phyloP scores from a whole-genome alignment of 1,139 yeast species.

The Magnusiomyces suaveolens region DNA sequence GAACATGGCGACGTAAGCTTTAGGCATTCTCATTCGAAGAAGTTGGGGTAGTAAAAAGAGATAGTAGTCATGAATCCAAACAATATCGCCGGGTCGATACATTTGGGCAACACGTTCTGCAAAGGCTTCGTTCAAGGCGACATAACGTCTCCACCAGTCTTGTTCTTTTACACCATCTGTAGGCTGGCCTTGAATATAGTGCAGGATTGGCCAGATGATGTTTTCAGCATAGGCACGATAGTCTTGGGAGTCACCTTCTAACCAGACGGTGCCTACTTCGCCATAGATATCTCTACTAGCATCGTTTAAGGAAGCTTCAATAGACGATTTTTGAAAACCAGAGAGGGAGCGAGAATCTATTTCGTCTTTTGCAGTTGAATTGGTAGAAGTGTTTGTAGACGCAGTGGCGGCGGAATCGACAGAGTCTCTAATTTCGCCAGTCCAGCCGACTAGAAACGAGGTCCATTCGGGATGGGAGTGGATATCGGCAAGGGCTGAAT shows the following conservation, averaged over 20 bases:
- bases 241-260: slow-evolving; percentile 54
- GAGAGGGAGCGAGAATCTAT: neutral
- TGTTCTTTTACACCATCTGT: slow-evolving; percentile 64
- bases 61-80: slow-evolving; percentile 94
- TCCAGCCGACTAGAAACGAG: slow-evolving; percentile 86
- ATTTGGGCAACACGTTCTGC: slow-evolving; percentile 64
- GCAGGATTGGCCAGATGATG: slow-evolving; percentile 89
- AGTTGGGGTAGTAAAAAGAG: slow-evolving; percentile 75
- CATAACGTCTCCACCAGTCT: slow-evolving; percentile 86
- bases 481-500: slow-evolving; percentile 61
- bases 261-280: slow-evolving; percentile 67
- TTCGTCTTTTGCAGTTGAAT: neutral
- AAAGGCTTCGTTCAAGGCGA: slow-evolving; percentile 80
- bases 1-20: slow-evolving; percentile 73
- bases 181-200: slow-evolving; percentile 68
- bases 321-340: neutral
- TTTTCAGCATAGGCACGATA: slow-evolving; percentile 90
- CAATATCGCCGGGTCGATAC: slow-evolving; percentile 82
- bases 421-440: slow-evolving; percentile 54
- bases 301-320: neutral
- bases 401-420: neutral
- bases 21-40: slow-evolving; percentile 70
- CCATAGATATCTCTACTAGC: slow-evolving; percentile 33
- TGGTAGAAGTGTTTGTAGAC: slow-evolving; percentile 9
- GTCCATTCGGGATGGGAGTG: slow-evolving; percentile 56